These are phyloP conservation scores for Galeopsis tetrahit DNA, from an alignment of 257 asterid species.

Conservation along the genomic window DNA sequence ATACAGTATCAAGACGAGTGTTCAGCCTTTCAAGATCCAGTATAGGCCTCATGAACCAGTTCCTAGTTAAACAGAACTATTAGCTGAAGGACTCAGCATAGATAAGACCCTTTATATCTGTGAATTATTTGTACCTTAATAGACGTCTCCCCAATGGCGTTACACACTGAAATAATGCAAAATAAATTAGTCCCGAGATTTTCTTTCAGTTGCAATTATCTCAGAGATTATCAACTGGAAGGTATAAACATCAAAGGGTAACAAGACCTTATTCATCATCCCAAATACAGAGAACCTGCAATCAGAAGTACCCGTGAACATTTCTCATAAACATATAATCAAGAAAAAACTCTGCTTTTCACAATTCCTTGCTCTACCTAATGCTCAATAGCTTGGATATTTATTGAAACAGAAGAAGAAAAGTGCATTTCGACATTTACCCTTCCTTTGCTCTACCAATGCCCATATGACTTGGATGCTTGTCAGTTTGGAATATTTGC, in stretches of 20 bases:
- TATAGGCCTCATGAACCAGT: slow-evolving; percentile 96
- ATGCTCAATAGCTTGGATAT: slow-evolving; percentile 20
- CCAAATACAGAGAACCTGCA: slow-evolving; percentile 97
- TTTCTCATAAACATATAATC: slow-evolving; percentile 34
- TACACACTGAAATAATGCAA: slow-evolving; percentile 74
- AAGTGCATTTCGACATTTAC: slow-evolving; percentile 47
- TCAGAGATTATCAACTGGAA: slow-evolving; percentile 33
- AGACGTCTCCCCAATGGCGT: slow-evolving; percentile 97
- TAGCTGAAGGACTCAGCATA: slow-evolving; percentile 41
- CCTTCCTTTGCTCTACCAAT: slow-evolving; percentile 99
- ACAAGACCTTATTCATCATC: slow-evolving; percentile 95
- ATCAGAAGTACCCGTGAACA: slow-evolving; percentile 33
- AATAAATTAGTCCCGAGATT: slow-evolving; percentile 37
- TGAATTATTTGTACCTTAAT: slow-evolving; percentile 62
- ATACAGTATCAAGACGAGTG: slow-evolving; percentile 90
- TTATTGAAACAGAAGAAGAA: slow-evolving; percentile 32
- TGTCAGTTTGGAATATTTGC: slow-evolving; percentile 94
- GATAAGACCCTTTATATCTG: slow-evolving; percentile 27
- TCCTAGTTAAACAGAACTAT: slow-evolving; percentile 55
- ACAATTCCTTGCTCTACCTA: slow-evolving; percentile 13
- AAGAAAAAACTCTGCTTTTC: slow-evolving; percentile 13
- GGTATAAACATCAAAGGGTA: slow-evolving; percentile 26
- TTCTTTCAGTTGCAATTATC: slow-evolving; percentile 28
- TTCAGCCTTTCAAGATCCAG: slow-evolving; percentile 85
- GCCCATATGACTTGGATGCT: slow-evolving; percentile 99